Evolutionary conservation across 495 filamentous ascomycete species (phyloP).

Genomic region (Penicillium simplicissimum): DNA sequence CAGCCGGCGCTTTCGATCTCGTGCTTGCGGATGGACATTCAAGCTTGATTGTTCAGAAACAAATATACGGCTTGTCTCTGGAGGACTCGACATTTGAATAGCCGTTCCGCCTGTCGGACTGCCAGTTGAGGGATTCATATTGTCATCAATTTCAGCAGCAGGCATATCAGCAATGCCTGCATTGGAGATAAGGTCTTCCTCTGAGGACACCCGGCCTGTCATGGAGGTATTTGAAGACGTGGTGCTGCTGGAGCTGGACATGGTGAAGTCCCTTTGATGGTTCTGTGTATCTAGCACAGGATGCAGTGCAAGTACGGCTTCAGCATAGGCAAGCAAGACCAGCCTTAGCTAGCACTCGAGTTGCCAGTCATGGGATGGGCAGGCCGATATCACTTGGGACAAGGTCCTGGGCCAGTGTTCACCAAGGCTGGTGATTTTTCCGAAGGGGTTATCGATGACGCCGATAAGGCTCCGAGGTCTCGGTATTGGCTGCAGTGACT

Average conservation of each 20-base stretch:
- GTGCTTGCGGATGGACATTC: constrained; percentile 10
- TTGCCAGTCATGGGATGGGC: not conserved
- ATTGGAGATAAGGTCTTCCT: not conserved
- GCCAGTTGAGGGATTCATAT: not conserved
- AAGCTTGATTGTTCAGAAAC: not conserved
- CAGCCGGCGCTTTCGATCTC: constrained; percentile 43
- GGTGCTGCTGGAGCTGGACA: constrained; percentile 19
- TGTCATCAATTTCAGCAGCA: not conserved
- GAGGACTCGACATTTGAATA: not conserved
- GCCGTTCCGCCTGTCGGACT: not conserved
- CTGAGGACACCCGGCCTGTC: constrained; percentile 4
- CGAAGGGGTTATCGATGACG: not conserved
- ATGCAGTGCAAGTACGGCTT: not conserved
- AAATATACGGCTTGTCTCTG: not conserved
- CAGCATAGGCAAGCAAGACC: constrained; percentile 3
- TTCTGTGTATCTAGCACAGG: not conserved
- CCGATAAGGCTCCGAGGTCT: not conserved
- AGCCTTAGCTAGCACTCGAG: not conserved
- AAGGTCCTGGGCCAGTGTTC: not conserved
- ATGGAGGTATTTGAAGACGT: constrained; percentile 10
- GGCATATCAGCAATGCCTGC: not conserved
- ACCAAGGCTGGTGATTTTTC: not conserved
- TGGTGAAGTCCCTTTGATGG: not conserved
- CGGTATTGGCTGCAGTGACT: not conserved
- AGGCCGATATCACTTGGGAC: not conserved